A percentile compares a stretch with the other conserved stretches of the same genome.
Conservation (phyloP, 1,139 yeast genomes). For the Blastobotrys illinoisensis region DNA sequence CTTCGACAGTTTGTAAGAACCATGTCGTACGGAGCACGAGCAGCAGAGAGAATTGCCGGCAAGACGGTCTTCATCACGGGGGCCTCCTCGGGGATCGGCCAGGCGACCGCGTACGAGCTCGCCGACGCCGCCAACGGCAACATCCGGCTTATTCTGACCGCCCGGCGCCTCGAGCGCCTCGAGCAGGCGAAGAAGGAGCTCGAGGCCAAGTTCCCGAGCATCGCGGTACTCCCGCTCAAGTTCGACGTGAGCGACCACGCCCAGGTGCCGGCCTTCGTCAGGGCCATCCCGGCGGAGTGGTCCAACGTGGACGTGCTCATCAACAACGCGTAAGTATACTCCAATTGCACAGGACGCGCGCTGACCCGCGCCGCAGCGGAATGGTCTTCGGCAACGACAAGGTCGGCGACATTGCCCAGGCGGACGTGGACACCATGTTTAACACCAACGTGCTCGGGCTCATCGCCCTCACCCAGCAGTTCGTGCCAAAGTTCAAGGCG, state of each 20-base stretch:
- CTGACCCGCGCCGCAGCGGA: conserved; percentile 37
- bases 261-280: conserved; percentile 49
- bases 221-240: conserved; percentile 41
- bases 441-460: conserved; percentile 71
- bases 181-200: conserved; percentile 44
- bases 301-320: conserved; percentile 46
- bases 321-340: conserved; percentile 54
- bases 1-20: conserved; percentile 1
- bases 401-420: conserved; percentile 52
- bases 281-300: conserved; percentile 37
- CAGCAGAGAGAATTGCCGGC: conserved; percentile 56
- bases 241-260: conserved; percentile 57
- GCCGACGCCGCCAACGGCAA: conserved; percentile 64
- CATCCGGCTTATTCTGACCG: conserved; percentile 59
- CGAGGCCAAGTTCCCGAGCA: conserved; percentile 40
- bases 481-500: conserved; percentile 53
- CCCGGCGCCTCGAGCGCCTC: conserved; percentile 54
- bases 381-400: conserved; percentile 64
- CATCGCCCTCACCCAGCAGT: conserved; percentile 61
- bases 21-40: conserved; percentile 43
- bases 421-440: conserved; percentile 60
- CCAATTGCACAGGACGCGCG: not conserved
- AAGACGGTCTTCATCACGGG: conserved; percentile 65
- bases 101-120: conserved; percentile 69
- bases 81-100: conserved; percentile 74